Evolutionary conservation across 768 basidiomycete species (phyloP).

Genomic region (Termitomyces sp.): DNA sequence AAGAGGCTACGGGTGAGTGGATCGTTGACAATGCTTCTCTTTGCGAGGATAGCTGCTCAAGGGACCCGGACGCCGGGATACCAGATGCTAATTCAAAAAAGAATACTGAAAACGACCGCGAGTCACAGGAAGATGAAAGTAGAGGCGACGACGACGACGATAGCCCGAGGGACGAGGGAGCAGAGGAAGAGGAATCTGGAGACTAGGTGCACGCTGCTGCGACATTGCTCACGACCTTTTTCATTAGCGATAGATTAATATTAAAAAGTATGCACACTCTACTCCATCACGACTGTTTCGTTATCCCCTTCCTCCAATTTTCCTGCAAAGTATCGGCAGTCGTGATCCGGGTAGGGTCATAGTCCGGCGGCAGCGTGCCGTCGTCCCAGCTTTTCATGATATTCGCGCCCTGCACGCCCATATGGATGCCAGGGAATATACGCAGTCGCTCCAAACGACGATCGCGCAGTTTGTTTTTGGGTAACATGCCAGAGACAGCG

Average conservation of each 20-base stretch:
- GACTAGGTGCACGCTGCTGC: not conserved
- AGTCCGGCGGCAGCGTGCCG: constrained; percentile 54
- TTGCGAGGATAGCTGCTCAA: not conserved
- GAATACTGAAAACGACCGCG: not conserved
- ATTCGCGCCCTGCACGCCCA: constrained; percentile 73
- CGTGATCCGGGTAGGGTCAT: constrained; percentile 34
- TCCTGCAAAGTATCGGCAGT: constrained; percentile 32
- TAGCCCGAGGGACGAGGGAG: constrained; percentile 1
- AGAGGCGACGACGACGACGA: constrained; percentile 4
- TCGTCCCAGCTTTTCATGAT: constrained; percentile 82
- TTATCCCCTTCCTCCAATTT: constrained; percentile 19
- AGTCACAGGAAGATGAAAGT: not conserved
- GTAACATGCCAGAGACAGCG: constrained; percentile 97
- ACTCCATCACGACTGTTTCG: constrained; percentile 7
- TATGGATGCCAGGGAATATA: constrained; percentile 77
- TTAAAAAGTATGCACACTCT: constrained; percentile 2
- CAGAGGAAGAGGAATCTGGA: not conserved
- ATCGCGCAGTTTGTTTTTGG: constrained; percentile 94
- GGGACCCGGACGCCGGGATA: not conserved
- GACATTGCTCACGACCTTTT: not conserved
- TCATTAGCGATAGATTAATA: not conserved
- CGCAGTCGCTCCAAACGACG: constrained; percentile 82
- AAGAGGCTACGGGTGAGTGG: not conserved
- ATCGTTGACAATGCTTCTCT: not conserved
- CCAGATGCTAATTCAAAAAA: not conserved